A percentile compares a stretch with the other conserved stretches of the same genome.
These are phyloP conservation scores for Penstemon barbatus DNA, from an alignment of 257 asterid species.

Conservation along the genomic window DNA sequence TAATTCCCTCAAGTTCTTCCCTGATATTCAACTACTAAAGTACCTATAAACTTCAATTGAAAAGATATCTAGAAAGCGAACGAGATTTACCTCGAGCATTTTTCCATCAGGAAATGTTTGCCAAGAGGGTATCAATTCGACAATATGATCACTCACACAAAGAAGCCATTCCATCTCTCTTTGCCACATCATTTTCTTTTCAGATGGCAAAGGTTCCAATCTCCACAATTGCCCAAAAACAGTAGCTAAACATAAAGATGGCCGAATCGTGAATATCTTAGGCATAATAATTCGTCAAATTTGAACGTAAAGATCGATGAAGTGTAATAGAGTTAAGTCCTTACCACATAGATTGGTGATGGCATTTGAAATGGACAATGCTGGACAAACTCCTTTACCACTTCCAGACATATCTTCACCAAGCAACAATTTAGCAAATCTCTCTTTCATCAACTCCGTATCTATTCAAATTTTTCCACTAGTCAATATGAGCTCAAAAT, in stretches of 20 bases:
- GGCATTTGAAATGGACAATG: slow-evolving; percentile 89
- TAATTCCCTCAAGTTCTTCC: not conserved
- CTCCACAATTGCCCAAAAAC: slow-evolving; percentile 96
- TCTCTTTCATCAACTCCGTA: slow-evolving; percentile 87
- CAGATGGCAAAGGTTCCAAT: slow-evolving; percentile 74
- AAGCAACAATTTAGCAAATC: slow-evolving; percentile 83
- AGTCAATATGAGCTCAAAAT: not conserved
- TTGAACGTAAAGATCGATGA: not conserved
- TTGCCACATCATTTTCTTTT: slow-evolving; percentile 83
- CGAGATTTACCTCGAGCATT: slow-evolving; percentile 70
- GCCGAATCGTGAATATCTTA: no score
- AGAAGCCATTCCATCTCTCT: slow-evolving; percentile 95
- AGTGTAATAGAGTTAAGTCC: slow-evolving; percentile 1
- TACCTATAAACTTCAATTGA: not conserved
- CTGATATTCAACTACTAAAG: no score
- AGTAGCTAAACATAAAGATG: slow-evolving; percentile 52
- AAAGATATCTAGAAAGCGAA: not conserved
- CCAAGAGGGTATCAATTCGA: slow-evolving; percentile 76
- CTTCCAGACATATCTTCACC: slow-evolving; percentile 99
- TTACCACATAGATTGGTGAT: slow-evolving; percentile 88
- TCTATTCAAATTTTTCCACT: slow-evolving; percentile 38
- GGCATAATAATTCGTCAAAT: not conserved
- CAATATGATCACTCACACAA: slow-evolving; percentile 76
- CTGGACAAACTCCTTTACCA: slow-evolving; percentile 91
- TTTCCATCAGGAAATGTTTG: slow-evolving; percentile 79